Conservation (phyloP, 345 rosid genomes). For the Gossypium rotundifolium region DNA sequence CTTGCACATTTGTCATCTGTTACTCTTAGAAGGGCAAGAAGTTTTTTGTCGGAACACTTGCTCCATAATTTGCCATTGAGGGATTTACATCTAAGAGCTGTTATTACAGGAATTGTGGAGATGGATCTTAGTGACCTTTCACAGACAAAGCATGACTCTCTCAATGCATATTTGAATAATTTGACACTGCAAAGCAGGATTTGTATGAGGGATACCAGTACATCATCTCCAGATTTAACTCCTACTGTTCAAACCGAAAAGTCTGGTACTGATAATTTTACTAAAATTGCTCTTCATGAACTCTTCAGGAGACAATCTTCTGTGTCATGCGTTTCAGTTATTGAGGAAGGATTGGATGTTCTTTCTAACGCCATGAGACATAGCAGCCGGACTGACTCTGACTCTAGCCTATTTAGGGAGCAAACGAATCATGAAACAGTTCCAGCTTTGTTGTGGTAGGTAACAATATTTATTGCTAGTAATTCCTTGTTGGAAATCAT, state of each 20-base stretch:
- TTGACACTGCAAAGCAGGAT: neutral
- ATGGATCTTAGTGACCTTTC: conserved; percentile 38
- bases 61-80: conserved; percentile 49
- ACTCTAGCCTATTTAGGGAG: conserved; percentile 23
- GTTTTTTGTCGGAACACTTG: conserved; percentile 39
- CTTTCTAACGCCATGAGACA: conserved; percentile 31
- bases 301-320: conserved; percentile 48
- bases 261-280: conserved; percentile 25
- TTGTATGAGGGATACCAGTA: neutral
- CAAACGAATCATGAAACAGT: conserved; percentile 13
- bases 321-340: conserved; percentile 38
- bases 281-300: conserved; percentile 28
- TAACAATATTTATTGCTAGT: neutral
- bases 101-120: conserved; percentile 49
- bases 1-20: conserved; percentile 51
- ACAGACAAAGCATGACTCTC: neutral
- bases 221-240: neutral
- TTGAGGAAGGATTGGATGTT: conserved; percentile 39
- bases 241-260: neutral
- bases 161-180: conserved; percentile 4
- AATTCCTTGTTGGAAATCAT: neutral
- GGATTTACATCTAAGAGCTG: conserved; percentile 55
- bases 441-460: conserved; percentile 27
- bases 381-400: conserved; percentile 14
- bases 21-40: conserved; percentile 43